A percentile compares a stretch with the other conserved stretches of the same genome.
Conservation (phyloP, 2,329 filamentous ascomycete genomes). For the Penicillium sclerotiorum region DNA sequence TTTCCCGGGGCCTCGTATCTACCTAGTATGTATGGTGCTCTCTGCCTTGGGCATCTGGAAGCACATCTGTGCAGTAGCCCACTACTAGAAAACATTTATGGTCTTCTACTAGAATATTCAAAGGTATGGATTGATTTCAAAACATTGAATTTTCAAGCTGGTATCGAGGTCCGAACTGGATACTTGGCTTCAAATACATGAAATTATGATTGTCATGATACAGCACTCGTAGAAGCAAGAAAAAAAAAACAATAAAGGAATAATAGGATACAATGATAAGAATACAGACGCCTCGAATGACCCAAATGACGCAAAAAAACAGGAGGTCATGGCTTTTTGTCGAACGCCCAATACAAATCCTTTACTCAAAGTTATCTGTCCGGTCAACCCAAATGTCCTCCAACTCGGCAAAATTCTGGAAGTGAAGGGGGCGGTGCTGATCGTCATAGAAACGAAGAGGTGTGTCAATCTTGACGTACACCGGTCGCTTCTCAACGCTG, state of each 20-base stretch:
- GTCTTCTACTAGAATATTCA: too few species aligned
- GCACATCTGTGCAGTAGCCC: too few species aligned
- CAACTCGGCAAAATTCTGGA: constrained; percentile 95
- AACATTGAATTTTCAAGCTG: too few species aligned
- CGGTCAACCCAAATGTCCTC: constrained; percentile 97
- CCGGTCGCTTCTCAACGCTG: constrained; percentile 83
- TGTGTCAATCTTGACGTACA: constrained; percentile 92
- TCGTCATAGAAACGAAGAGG: constrained; percentile 89
- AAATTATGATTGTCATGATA: background rate
- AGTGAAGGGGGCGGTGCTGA: constrained; percentile 88
- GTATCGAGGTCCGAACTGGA: too few species aligned
- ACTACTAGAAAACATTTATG: too few species aligned
- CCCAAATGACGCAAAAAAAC: constrained; percentile 8
- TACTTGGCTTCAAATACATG: background rate
- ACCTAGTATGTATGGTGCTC: too few species aligned
- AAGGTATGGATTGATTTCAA: too few species aligned
- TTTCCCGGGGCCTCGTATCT: too few species aligned
- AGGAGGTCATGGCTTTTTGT: constrained; percentile 11
- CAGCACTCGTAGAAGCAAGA: background rate
- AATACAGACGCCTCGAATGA: constrained; percentile 20
- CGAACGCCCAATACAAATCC: constrained; percentile 22
- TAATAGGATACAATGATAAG: constrained; percentile 9
- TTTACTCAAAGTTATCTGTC: constrained; percentile 85
- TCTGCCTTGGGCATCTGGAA: too few species aligned
- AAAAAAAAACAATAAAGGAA: constrained; percentile 4